Conservation (phyloP, 2,329 filamentous ascomycete species). For the Xylariaceae sp. region DNA sequence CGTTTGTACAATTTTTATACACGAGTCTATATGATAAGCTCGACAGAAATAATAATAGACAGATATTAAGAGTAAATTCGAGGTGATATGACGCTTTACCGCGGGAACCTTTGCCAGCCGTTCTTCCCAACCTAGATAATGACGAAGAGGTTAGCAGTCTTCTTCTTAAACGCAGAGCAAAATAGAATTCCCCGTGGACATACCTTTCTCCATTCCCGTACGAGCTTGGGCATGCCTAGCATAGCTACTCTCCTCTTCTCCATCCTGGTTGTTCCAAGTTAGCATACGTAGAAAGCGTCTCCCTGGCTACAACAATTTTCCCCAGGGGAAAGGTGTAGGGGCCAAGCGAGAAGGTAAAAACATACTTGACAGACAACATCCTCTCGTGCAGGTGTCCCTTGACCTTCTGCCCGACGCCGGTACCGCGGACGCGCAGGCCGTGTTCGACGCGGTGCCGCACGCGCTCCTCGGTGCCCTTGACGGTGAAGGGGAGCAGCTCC, state of each 20-base stretch:
- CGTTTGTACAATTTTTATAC: conserved; percentile 20
- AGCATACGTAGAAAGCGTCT: conserved; percentile 27
- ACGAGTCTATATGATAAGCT: conserved; percentile 29
- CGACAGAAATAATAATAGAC: conserved; percentile 12
- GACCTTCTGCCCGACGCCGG: conserved; percentile 84
- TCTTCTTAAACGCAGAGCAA: background rate
- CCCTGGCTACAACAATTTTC: too few species aligned
- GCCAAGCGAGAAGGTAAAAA: too few species aligned
- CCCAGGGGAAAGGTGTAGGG: too few species aligned
- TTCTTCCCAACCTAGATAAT: conserved; percentile 47
- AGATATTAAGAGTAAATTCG: conserved; percentile 8
- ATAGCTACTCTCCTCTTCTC: conserved; percentile 88
- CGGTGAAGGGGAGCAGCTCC: conserved; percentile 69
- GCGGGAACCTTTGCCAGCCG: conserved; percentile 54
- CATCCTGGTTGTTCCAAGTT: conserved; percentile 52
- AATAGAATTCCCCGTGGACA: conserved; percentile 28
- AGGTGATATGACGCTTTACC: conserved; percentile 36
- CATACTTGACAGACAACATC: conserved; percentile 68
- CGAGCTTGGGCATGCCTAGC: conserved; percentile 88
- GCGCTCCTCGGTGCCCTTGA: conserved; percentile 68
- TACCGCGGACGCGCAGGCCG: conserved; percentile 83
- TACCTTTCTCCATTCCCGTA: conserved; percentile 90
- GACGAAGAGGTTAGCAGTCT: background rate
- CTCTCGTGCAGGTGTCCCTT: conserved; percentile 96
- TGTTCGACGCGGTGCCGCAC: conserved; percentile 69